Conservation (phyloP, 2,329 filamentous ascomycete genomes). For the Alternaria alternata region DNA sequence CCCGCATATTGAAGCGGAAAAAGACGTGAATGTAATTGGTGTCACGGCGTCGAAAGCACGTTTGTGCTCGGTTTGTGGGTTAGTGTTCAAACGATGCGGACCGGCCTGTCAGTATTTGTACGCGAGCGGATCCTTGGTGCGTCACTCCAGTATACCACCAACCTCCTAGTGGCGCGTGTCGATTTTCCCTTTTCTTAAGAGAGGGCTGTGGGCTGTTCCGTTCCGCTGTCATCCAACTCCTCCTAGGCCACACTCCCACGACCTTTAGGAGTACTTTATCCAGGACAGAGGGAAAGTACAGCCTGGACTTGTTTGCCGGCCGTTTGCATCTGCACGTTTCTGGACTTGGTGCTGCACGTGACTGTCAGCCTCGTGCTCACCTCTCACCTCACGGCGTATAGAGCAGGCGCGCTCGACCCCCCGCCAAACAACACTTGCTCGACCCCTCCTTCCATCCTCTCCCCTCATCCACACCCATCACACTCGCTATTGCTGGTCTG, state of each 20-base stretch:
- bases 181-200: slow-evolving; percentile 10
- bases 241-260: neutral
- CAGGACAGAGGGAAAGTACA: neutral
- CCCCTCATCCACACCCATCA: neutral
- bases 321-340: slow-evolving; percentile 5
- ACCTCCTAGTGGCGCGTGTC: slow-evolving; percentile 12
- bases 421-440: neutral
- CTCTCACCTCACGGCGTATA: neutral
- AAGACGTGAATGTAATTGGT: slow-evolving; percentile 34
- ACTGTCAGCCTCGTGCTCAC: neutral
- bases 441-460: neutral
- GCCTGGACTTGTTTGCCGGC: neutral
- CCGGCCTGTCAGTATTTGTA: slow-evolving; percentile 38
- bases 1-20: slow-evolving; percentile 23
- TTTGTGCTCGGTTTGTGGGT: slow-evolving; percentile 30
- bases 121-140: slow-evolving; percentile 29
- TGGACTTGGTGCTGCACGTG: neutral
- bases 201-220: slow-evolving; percentile 1
- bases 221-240: neutral
- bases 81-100: slow-evolving; percentile 35
- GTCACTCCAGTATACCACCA: slow-evolving; percentile 25
- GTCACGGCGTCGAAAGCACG: slow-evolving; percentile 25
- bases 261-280: neutral
- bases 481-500: neutral
- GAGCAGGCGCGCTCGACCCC: neutral